A percentile compares a stretch with the other conserved stretches of the same genome.
Conservation (phyloP, 495 filamentous ascomycete species). For the Schizothecium vesticola region DNA sequence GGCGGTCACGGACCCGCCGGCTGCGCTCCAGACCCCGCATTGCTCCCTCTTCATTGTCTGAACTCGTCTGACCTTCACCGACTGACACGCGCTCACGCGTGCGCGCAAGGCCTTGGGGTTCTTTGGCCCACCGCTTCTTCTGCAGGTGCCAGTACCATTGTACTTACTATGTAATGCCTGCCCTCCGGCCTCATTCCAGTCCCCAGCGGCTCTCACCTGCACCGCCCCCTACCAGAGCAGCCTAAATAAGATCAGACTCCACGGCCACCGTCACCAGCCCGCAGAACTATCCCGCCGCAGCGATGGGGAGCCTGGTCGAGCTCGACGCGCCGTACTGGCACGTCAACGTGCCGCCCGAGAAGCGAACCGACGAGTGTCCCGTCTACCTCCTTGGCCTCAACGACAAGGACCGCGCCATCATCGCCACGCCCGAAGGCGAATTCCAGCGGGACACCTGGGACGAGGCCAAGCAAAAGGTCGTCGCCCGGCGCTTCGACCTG, state of each 20-base stretch:
- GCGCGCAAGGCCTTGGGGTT: neutral
- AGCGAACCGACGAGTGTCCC: conserved; percentile 62
- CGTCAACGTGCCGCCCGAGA: conserved; percentile 60
- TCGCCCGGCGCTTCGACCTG: conserved; percentile 60
- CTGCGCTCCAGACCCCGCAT: neutral
- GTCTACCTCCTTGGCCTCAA: conserved; percentile 55
- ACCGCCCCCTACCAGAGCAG: neutral
- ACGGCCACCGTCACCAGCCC: neutral
- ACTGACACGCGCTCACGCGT: neutral
- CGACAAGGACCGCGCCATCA: conserved; percentile 53
- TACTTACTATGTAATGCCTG: neutral
- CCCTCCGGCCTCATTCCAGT: neutral
- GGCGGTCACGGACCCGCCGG: neutral
- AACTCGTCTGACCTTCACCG: neutral
- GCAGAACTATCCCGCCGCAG: neutral
- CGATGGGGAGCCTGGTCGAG: neutral
- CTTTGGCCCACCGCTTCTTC: neutral
- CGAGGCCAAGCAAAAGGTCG: conserved; percentile 56
- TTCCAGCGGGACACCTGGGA: conserved; percentile 58
- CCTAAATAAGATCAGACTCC: neutral
- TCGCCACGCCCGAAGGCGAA: conserved; percentile 58
- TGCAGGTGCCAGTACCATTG: no score
- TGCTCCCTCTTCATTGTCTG: neutral
- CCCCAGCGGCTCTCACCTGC: neutral
- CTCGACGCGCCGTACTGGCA: conserved; percentile 65